Percentiles rank a stretch among this genome's conserved stretches.
Conservation (phyloP, 2,329 filamentous ascomycete species). For the Sporothrix inflata region DNA sequence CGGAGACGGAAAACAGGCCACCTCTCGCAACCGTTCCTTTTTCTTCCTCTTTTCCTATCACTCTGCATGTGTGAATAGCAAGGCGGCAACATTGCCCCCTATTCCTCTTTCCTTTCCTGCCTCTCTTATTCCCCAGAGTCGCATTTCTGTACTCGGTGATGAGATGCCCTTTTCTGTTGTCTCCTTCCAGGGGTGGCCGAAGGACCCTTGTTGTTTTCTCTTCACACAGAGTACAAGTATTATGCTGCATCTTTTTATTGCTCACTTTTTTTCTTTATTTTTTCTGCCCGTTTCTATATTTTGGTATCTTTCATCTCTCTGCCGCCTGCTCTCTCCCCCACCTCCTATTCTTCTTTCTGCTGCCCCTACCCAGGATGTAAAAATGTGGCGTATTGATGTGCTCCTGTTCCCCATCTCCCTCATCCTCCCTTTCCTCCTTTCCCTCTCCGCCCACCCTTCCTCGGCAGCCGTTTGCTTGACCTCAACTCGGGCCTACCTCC, state of each 20-base stretch:
- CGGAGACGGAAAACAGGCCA: background rate
- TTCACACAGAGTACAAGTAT: background rate
- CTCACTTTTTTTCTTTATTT: background rate
- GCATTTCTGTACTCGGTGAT: background rate
- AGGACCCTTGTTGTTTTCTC: background rate
- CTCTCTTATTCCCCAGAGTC: background rate
- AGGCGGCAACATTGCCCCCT: background rate
- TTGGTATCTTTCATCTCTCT: background rate
- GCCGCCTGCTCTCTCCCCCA: conserved; percentile 1
- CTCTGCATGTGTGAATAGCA: background rate
- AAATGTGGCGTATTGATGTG: background rate
- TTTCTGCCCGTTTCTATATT: background rate
- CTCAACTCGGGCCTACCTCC: background rate
- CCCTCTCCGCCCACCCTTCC: background rate
- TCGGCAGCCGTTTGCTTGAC: background rate
- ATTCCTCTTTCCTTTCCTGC: background rate
- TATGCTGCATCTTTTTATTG: background rate
- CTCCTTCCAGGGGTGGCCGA: background rate
- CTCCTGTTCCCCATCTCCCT: background rate
- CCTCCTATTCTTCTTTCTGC: background rate
- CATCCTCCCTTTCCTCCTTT: background rate
- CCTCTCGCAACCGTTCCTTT: background rate
- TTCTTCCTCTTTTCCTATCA: background rate
- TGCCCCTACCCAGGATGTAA: background rate
- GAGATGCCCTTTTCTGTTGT: background rate